Evolutionary conservation across 2,329 filamentous ascomycete genomes (phyloP).

Genomic region (Colletotrichum noveboracense): DNA sequence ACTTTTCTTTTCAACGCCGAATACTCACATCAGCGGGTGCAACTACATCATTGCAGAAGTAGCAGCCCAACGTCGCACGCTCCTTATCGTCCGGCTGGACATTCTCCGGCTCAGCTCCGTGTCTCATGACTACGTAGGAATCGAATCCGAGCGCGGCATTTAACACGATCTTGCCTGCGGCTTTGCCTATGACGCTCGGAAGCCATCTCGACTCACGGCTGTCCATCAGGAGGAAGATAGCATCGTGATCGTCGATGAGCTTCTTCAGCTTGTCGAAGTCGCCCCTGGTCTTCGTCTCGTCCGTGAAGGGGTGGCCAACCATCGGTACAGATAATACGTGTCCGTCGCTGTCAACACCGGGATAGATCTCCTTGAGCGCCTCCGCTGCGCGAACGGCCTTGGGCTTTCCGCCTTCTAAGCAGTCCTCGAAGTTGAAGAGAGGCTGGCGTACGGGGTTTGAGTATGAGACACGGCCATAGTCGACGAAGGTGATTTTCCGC

Average conservation of each 20-base stretch:
- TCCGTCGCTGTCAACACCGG: conserved; percentile 82
- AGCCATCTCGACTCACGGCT: conserved; percentile 94
- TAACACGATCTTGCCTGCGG: conserved; percentile 91
- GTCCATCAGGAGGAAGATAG: conserved; percentile 96
- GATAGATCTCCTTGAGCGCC: conserved; percentile 84
- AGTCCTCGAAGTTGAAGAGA: conserved; percentile 89
- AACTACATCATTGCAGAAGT: conserved; percentile 98
- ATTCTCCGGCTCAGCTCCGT: conserved; percentile 69
- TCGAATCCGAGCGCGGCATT: conserved; percentile 97
- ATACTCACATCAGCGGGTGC: conserved; percentile 85
- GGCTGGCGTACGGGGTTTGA: conserved; percentile 97
- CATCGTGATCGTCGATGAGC: conserved; percentile 86
- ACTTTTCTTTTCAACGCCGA: background rate
- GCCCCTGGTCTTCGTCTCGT: conserved; percentile 70
- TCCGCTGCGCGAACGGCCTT: conserved; percentile 85
- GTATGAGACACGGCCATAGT: conserved; percentile 91
- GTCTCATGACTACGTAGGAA: conserved; percentile 96
- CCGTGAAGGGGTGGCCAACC: conserved; percentile 86
- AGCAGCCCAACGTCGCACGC: conserved; percentile 83
- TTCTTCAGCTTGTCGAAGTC: conserved; percentile 79
- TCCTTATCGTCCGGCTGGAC: conserved; percentile 43
- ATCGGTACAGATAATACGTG: conserved; percentile 89
- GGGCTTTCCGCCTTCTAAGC: conserved; percentile 79
- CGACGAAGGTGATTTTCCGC: conserved; percentile 92
- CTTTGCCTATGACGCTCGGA: conserved; percentile 94